Conservation (phyloP, 441 rosid species). For the Corymbia citriodora region DNA sequence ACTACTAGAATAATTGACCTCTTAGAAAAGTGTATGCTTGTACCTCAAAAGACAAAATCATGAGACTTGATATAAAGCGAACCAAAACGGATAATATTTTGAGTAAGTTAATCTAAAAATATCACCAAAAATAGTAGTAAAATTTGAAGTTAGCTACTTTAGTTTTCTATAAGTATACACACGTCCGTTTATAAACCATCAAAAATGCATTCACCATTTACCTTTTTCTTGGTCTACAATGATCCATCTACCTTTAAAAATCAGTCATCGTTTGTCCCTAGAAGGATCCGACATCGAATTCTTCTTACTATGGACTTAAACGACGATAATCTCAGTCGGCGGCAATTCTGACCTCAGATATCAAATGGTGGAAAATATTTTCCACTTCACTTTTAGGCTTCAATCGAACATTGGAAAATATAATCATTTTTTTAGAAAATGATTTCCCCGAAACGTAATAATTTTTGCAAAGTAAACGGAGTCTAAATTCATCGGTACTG, state of each 20-base stretch:
- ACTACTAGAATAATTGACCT: neutral
- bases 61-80: rapidly evolving
- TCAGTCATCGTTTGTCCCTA: neutral
- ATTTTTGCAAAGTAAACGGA: too few species aligned
- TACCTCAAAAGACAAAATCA: rapidly evolving
- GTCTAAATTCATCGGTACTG: too few species aligned
- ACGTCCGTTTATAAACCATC: neutral
- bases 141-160: neutral
- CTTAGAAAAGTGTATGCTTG: rapidly evolving
- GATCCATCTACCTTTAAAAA: rapidly evolving
- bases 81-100: rapidly evolving
- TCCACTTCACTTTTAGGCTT: too few species aligned
- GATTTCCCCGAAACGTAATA: too few species aligned
- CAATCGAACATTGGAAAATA: too few species aligned
- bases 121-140: too few species aligned
- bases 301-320: neutral
- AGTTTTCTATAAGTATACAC: neutral
- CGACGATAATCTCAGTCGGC: neutral
- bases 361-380: too few species aligned
- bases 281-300: neutral
- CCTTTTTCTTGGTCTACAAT: neutral
- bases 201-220: neutral
- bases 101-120: too few species aligned
- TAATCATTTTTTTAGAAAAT: too few species aligned
- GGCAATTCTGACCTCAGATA: neutral